Evolutionary conservation across 208 protist genomes (phyloP).

Genomic region (Acanthamoeba castellanii): DNA sequence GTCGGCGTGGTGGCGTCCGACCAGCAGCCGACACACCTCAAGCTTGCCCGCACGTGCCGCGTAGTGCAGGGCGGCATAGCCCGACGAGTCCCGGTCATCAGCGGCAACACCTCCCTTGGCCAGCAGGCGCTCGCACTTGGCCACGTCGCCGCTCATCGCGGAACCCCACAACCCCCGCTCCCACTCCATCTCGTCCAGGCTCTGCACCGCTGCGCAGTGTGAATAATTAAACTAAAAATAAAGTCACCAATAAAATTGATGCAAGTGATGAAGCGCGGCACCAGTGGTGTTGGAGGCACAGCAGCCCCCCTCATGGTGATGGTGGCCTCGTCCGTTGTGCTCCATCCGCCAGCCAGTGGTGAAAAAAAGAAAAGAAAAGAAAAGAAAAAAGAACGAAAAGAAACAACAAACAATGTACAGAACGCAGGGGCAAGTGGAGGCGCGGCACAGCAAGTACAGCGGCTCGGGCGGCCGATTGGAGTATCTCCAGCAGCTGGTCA

Average conservation of each 20-base stretch:
- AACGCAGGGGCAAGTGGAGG: slow-evolving; percentile 8
- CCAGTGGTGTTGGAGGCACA: slow-evolving; percentile 68
- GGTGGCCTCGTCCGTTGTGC: too few species aligned
- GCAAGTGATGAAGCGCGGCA: background rate
- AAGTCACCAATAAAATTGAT: background rate
- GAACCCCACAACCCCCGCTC: slow-evolving; percentile 48
- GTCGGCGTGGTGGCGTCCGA: slow-evolving; percentile 1
- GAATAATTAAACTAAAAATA: background rate
- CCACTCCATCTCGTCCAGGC: slow-evolving; percentile 57
- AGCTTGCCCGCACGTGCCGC: slow-evolving; percentile 39
- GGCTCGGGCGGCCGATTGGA: background rate
- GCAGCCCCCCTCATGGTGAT: slow-evolving; percentile 4
- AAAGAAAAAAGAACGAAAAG: background rate
- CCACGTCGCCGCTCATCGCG: slow-evolving; percentile 2
- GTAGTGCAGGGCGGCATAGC: slow-evolving; percentile 63
- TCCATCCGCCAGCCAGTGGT: background rate
- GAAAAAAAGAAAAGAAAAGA: background rate
- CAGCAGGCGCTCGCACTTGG: slow-evolving; percentile 31
- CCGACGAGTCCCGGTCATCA: background rate
- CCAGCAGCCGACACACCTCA: slow-evolving; percentile 42
- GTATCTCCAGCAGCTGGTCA: slow-evolving; percentile 76
- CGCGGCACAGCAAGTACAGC: background rate
- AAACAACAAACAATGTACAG: slow-evolving; percentile 6
- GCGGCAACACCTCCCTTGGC: background rate
- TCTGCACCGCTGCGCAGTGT: background rate